Evolutionary conservation across 345 rosid genomes (phyloP), one percentile per base, ranked within the genome.

Genomic region (Leavenworthia alabamica): DNA sequence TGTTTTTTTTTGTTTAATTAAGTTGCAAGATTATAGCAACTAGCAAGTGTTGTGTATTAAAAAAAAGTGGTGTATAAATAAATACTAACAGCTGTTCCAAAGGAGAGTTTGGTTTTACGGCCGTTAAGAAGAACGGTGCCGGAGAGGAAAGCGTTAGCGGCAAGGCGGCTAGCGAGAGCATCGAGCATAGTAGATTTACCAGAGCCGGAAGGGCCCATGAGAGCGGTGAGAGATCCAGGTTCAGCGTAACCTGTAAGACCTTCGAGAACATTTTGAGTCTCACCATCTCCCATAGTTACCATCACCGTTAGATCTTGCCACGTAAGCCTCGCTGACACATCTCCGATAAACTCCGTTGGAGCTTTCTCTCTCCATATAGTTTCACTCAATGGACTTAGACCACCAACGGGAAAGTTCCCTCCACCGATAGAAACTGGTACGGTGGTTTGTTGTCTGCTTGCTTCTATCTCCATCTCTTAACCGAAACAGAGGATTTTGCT

Each of bases 161-260:
- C n/a, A n/a, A n/a, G n/a, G 61, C 98, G 86, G 68, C 95, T 75
- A 7, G 96, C 67, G 8, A 91, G 83, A 33, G 98, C 96, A 20
- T 91, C 98, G 10, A 91, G 98, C 35, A 91, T 81, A 28, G 96
- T 91, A 6, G 98, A 90, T 64, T 90, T 90, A 6, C 97, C 97
- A 0, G 97, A 90, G 5, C 97, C 96, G 17, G 97, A 90, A 29
- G 97, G 98, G 1, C 98, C 98, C 96, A 91, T 91, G 54, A 91
- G 83, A 12, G 96, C 95, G 0, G 92, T 91, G 37, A 91, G 36
- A 8, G 79, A 60, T 4, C 96, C 98, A 10, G 98, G 98, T 72
- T 91, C 95, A 1, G 98, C 92, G 37, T 84, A 84, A 6, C 98
- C 98, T 1, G 88, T 91, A 3, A 91, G 86, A 24, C 88, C 88